Conservation (phyloP, 257 asterid genomes). For the Solanum neorickii region DNA sequence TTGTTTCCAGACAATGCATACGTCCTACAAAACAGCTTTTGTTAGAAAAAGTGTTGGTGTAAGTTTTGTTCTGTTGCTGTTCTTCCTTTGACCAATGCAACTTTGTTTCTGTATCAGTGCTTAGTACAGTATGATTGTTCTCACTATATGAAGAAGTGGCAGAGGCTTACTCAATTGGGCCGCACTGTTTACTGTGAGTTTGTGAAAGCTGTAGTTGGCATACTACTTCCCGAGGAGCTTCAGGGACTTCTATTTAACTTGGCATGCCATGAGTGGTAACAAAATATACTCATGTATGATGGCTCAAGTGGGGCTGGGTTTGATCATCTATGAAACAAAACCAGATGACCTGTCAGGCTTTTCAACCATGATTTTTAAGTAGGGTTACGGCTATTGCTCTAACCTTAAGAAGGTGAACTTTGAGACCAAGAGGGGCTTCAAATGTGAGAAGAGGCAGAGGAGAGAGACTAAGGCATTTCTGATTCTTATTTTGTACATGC, state of each 20-base stretch:
- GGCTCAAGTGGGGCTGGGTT: not conserved
- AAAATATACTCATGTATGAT: not conserved
- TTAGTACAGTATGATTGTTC: not conserved
- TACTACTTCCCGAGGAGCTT: not conserved
- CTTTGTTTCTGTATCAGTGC: not conserved
- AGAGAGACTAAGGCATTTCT: not conserved
- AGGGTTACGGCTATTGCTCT: not conserved
- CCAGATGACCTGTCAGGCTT: not conserved
- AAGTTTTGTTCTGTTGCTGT: constrained; percentile 12
- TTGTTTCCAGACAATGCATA: constrained; percentile 60
- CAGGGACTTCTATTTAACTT: not conserved
- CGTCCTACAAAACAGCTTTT: constrained; percentile 33
- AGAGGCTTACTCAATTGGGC: not conserved
- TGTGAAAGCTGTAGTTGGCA: not conserved
- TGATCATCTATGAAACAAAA: not conserved
- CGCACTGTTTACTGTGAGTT: not conserved
- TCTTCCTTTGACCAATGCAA: not conserved
- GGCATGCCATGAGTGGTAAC: not conserved
- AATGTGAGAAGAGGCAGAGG: not conserved
- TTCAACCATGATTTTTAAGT: not conserved
- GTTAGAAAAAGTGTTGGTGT: constrained; percentile 36
- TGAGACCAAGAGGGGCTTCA: not conserved
- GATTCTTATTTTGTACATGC: not conserved
- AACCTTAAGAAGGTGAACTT: not conserved
- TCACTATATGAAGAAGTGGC: not conserved